Evolutionary conservation across 2,329 filamentous ascomycete species (phyloP).

Genomic region (Botryotinia convoluta): DNA sequence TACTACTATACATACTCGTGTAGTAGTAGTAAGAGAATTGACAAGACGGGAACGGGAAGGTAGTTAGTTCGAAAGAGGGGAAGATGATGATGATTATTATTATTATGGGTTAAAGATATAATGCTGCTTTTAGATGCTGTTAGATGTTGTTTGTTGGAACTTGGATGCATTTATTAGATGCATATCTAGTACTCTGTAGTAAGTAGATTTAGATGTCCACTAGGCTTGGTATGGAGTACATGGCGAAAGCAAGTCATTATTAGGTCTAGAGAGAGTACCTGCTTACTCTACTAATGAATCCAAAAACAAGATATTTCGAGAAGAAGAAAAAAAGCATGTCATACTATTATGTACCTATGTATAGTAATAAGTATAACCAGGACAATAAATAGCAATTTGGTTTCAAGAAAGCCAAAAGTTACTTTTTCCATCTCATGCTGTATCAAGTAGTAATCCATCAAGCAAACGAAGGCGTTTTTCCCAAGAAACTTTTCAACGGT

Average conservation of each 20-base stretch:
- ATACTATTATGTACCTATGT: not conserved
- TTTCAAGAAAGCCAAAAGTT: not conserved
- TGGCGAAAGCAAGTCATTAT: not conserved
- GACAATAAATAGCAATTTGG: not conserved
- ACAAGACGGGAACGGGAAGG: not conserved
- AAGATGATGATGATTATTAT: not conserved
- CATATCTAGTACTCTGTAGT: not conserved
- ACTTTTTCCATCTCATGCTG: not conserved
- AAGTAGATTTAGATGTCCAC: not conserved
- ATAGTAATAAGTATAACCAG: too few species aligned
- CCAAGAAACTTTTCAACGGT: slow-evolving; percentile 4
- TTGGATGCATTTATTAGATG: not conserved
- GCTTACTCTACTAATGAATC: not conserved
- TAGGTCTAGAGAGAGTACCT: not conserved
- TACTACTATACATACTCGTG: too few species aligned
- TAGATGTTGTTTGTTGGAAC: not conserved
- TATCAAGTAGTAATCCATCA: not conserved
- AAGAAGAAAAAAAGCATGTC: not conserved
- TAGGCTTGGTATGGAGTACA: not conserved
- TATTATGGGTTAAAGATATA: not conserved
- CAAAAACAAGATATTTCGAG: not conserved
- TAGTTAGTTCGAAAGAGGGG: not conserved
- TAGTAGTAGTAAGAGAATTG: not conserved
- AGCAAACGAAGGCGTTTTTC: not conserved
- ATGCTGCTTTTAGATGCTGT: not conserved